These are phyloP conservation scores for Diplocarpon mali DNA, from an alignment of 2,329 filamentous ascomycete species.

Conservation along the genomic window DNA sequence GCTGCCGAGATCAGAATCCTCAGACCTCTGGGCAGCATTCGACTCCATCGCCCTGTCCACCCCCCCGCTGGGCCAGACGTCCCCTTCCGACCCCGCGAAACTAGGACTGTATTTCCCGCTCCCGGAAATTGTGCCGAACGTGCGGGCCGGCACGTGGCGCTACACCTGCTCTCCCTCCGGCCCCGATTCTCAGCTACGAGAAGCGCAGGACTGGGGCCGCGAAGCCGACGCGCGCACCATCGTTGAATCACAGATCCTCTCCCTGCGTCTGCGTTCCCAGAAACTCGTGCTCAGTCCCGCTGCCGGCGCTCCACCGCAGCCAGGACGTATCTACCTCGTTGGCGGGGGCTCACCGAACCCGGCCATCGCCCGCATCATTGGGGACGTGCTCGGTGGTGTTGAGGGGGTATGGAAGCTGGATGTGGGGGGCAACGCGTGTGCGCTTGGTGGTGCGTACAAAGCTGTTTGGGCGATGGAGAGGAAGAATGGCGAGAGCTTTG, in stretches of 20 bases:
- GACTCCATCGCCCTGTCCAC: constrained; percentile 61
- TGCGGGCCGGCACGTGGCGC: constrained; percentile 76
- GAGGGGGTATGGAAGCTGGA: constrained; percentile 92
- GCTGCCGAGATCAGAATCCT: constrained; percentile 44
- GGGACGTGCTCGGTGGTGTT: constrained; percentile 75
- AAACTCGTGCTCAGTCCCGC: constrained; percentile 54
- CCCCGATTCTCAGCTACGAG: constrained; percentile 40
- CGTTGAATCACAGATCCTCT: constrained; percentile 89
- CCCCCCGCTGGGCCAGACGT: constrained; percentile 54
- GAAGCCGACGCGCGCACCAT: constrained; percentile 73
- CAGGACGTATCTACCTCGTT: constrained; percentile 83
- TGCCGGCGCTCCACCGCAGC: constrained; percentile 61
- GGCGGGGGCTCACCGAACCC: constrained; percentile 85
- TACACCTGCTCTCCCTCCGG: constrained; percentile 45
- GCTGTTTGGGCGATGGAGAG: constrained; percentile 85
- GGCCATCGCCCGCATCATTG: constrained; percentile 75
- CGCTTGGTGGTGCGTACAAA: constrained; percentile 88
- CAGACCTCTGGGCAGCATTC: constrained; percentile 66
- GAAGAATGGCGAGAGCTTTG: constrained; percentile 60
- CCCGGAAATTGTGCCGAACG: constrained; percentile 90
- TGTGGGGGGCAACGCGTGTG: constrained; percentile 91
- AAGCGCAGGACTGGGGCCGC: constrained; percentile 39
- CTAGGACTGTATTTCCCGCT: constrained; percentile 91
- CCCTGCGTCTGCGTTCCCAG: constrained; percentile 74
- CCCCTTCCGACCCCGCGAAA: constrained; percentile 51